Conservation (phyloP, 2,329 filamentous ascomycete species). For the Alternaria dauci region DNA sequence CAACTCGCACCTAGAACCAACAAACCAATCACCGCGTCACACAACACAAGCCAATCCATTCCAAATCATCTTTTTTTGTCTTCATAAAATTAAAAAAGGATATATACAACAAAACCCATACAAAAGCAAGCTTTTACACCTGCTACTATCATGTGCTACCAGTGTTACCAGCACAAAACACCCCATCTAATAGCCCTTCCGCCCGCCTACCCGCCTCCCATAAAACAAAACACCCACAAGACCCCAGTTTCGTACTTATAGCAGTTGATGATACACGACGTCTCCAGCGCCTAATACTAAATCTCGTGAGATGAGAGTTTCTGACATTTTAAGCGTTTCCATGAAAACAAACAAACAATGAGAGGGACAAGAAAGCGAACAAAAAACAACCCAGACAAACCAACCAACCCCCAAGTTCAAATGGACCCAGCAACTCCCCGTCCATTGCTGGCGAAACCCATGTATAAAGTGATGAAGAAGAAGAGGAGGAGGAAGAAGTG, state of each 20-base stretch:
- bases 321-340: slow-evolving; percentile 27
- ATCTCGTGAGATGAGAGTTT: slow-evolving; percentile 40
- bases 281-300: slow-evolving; percentile 34
- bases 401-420: neutral
- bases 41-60: neutral
- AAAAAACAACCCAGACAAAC: slow-evolving; percentile 16
- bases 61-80: neutral
- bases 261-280: slow-evolving; percentile 39
- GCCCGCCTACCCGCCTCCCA: too few relatives aligned
- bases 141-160: slow-evolving; percentile 3
- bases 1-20: too few relatives aligned
- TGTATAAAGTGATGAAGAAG: slow-evolving; percentile 23
- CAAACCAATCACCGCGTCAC: neutral
- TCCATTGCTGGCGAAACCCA: slow-evolving; percentile 34
- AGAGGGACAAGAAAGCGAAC: neutral
- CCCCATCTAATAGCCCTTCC: slow-evolving; percentile 15
- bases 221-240: neutral
- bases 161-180: slow-evolving; percentile 35
- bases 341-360: neutral
- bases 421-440: neutral
- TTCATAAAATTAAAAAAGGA: slow-evolving; percentile 27
- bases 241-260: slow-evolving; percentile 25
- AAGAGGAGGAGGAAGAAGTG: too few relatives aligned
- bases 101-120: slow-evolving; percentile 24
- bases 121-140: slow-evolving; percentile 21